A percentile compares a stretch with the other conserved stretches of the same genome.
Conservation (phyloP, 352 stramenopile genomes). For the Pythium phragmitis region DNA sequence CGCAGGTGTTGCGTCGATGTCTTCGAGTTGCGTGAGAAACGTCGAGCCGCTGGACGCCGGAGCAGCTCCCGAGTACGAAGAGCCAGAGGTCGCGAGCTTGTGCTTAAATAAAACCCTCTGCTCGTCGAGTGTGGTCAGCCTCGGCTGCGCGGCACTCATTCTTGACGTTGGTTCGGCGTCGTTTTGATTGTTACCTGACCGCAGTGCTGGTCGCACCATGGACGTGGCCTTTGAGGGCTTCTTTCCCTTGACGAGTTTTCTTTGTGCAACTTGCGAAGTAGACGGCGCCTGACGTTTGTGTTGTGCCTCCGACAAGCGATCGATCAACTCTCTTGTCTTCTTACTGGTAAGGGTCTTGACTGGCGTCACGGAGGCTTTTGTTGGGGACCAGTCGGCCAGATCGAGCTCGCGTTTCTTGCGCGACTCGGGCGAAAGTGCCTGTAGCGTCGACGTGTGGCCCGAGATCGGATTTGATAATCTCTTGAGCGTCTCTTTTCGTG, state of each 20-base stretch:
- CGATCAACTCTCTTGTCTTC: constrained; percentile 18
- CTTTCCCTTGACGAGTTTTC: constrained; percentile 12
- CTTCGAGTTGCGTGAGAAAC: constrained; percentile 33
- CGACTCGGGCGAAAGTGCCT: constrained; percentile 54
- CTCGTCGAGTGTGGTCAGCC: constrained; percentile 14
- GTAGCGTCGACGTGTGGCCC: constrained; percentile 62
- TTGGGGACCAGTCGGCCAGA: constrained; percentile 8
- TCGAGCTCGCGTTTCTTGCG: constrained; percentile 49
- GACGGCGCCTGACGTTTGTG: constrained; percentile 16
- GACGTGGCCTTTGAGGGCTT: not conserved
- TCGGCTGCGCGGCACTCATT: not conserved
- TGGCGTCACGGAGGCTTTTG: not conserved
- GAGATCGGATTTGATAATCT: constrained; percentile 69
- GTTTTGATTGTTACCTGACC: constrained; percentile 14
- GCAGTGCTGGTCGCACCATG: not conserved
- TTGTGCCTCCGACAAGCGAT: constrained; percentile 19
- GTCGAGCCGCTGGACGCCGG: constrained; percentile 5
- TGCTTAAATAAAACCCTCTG: constrained; percentile 47
- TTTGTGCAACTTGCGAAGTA: not conserved
- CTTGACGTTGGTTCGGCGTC: not conserved
- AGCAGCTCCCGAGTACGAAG: not conserved
- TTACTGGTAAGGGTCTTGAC: constrained; percentile 12
- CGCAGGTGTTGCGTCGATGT: constrained; percentile 10
- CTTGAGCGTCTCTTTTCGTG: constrained; percentile 56
- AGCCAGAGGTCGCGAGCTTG: constrained; percentile 29